phyloP scores from a whole-genome alignment of 257 asterid species.

The Plantago elongata region DNA sequence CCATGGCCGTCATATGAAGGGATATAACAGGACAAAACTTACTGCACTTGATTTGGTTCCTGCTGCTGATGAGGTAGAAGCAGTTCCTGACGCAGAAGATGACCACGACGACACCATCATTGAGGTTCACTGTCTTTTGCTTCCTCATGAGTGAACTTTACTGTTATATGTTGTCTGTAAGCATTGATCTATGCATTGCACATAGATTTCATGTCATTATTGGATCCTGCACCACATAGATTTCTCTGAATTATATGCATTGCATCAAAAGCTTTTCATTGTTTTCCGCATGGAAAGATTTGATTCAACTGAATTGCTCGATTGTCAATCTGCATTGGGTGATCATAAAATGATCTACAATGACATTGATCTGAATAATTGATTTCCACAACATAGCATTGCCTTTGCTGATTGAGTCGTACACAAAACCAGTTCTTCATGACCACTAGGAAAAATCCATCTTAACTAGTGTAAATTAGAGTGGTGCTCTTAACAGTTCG shows the following conservation, averaged over 20 bases:
- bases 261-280: neutral
- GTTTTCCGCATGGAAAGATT: neutral
- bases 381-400: neutral
- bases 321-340: neutral
- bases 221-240: neutral
- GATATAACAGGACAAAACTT: slow-evolving; percentile 60
- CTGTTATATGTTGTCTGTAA: too few species aligned
- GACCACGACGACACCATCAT: slow-evolving; percentile 35
- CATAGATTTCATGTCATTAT: too few species aligned
- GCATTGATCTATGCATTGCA: too few species aligned
- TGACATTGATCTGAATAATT: neutral
- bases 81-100: slow-evolving; percentile 35
- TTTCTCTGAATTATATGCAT: neutral
- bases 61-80: slow-evolving; percentile 36
- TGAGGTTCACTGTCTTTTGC: slow-evolving; percentile 42
- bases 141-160: neutral
- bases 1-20: slow-evolving; percentile 92
- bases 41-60: slow-evolving; percentile 39
- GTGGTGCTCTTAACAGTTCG: too few species aligned
- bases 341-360: neutral
- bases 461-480: too few species aligned
- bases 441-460: too few species aligned
- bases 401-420: too few species aligned
- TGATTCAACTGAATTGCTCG: neutral
- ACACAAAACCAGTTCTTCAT: too few species aligned